phyloP scores from a whole-genome alignment of 164 flowering plant genomes.

The Litsea cubeba region DNA sequence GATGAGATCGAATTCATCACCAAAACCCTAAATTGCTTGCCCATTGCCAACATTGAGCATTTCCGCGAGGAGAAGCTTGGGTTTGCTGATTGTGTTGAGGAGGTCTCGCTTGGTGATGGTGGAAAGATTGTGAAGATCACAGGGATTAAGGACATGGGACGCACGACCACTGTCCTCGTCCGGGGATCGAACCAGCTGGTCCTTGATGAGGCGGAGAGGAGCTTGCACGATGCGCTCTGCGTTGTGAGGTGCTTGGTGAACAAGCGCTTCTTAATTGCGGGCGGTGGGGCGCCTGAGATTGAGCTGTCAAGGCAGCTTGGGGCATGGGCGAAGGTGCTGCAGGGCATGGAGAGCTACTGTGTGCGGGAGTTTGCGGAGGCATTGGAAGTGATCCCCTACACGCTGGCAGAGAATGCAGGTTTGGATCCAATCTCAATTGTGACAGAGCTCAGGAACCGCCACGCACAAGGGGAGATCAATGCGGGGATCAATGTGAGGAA shows the following conservation, averaged over 20 bases:
- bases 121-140: conserved; percentile 83
- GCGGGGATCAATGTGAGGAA: conserved; percentile 97
- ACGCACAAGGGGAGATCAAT: conserved; percentile 94
- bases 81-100: conserved; percentile 87
- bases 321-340: conserved; percentile 88
- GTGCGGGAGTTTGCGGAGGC: conserved; percentile 84
- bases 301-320: conserved; percentile 95
- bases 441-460: conserved; percentile 91
- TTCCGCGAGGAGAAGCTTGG: conserved; percentile 90
- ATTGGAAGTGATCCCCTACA: conserved; percentile 90
- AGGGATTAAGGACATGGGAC: conserved; percentile 91
- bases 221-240: conserved; percentile 92
- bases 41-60: conserved; percentile 89
- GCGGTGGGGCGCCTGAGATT: conserved; percentile 98
- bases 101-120: conserved; percentile 76
- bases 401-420: conserved; percentile 96
- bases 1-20: conserved; percentile 96
- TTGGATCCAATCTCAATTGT: conserved; percentile 85
- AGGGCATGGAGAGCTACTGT: conserved; percentile 96
- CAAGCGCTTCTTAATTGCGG: conserved; percentile 86
- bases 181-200: conserved; percentile 93
- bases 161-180: conserved; percentile 78
- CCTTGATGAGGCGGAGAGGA: conserved; percentile 91
- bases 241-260: conserved; percentile 89
- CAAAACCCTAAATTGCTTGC: conserved; percentile 89